Conservation (phyloP, 1,284 basidiomycete species). For the Tremellales sp. region DNA sequence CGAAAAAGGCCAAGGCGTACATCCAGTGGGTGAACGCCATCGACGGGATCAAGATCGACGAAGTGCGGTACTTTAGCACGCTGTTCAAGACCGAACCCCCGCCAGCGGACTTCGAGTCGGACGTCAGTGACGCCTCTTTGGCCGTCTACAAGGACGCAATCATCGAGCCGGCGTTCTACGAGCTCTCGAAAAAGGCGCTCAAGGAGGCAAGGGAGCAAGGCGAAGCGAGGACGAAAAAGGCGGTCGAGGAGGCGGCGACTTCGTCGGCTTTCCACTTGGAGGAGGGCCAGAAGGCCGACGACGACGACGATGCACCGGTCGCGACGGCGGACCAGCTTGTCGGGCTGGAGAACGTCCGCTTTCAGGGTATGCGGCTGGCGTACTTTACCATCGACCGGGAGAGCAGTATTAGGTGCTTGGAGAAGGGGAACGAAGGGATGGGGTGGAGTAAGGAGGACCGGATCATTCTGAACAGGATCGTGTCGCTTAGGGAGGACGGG, state of each 20-base stretch:
- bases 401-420: constrained; percentile 61
- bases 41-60: constrained; percentile 70
- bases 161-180: constrained; percentile 86
- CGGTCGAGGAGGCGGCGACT: constrained; percentile 46
- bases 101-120: constrained; percentile 73
- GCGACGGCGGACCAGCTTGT: constrained; percentile 76
- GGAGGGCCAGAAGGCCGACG: constrained; percentile 32
- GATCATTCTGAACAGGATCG: constrained; percentile 87
- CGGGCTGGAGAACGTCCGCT: constrained; percentile 89
- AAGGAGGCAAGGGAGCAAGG: constrained; percentile 65
- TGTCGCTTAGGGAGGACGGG: constrained; percentile 91
- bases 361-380: constrained; percentile 93
- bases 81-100: constrained; percentile 95
- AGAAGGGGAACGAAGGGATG: constrained; percentile 53
- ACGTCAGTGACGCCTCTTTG: constrained; percentile 78
- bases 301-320: constrained; percentile 55
- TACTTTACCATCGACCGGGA: constrained; percentile 95
- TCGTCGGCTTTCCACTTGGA: constrained; percentile 35
- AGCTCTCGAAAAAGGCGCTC: constrained; percentile 68
- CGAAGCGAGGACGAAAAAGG: constrained; percentile 58
- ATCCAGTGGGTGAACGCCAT: constrained; percentile 98
- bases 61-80: constrained; percentile 87
- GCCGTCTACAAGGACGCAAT: constrained; percentile 75
- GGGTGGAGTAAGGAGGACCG: constrained; percentile 63
- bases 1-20: constrained; percentile 87